phyloP scores from a whole-genome alignment of 2,329 filamentous ascomycete species.

The Epichloe amarillans region DNA sequence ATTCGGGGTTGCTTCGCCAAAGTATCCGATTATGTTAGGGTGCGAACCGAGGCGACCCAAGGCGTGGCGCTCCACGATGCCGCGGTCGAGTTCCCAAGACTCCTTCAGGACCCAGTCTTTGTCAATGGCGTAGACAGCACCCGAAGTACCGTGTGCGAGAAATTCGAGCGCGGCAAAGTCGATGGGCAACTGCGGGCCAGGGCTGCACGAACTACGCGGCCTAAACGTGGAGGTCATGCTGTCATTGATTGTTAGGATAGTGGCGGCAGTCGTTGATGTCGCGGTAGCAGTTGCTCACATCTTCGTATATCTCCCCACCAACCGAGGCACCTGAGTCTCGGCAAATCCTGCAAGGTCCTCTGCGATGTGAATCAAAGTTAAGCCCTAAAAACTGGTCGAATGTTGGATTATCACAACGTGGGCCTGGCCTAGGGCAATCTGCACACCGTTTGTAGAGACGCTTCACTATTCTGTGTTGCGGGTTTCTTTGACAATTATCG shows the following conservation, averaged over 20 bases:
- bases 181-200: neutral
- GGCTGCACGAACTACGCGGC: neutral
- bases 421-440: neutral
- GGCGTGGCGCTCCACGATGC: neutral
- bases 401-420: neutral
- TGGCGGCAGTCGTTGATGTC: too few species aligned
- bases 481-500: neutral
- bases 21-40: neutral
- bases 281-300: neutral
- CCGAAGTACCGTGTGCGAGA: neutral
- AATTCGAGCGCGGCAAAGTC: neutral
- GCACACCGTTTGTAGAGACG: neutral
- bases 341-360: neutral
- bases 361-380: neutral
- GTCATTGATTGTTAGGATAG: neutral
- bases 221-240: neutral
- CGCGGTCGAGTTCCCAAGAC: neutral
- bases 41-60: neutral
- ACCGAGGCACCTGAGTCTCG: neutral
- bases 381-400: neutral
- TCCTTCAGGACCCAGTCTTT: neutral
- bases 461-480: neutral
- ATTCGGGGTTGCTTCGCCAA: neutral
- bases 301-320: neutral
- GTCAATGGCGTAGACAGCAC: neutral